A percentile compares a stretch with the other conserved stretches of the same genome.
phyloP scores from a whole-genome alignment of 176 grass and related monocot genomes.

The Zea luxurians region DNA sequence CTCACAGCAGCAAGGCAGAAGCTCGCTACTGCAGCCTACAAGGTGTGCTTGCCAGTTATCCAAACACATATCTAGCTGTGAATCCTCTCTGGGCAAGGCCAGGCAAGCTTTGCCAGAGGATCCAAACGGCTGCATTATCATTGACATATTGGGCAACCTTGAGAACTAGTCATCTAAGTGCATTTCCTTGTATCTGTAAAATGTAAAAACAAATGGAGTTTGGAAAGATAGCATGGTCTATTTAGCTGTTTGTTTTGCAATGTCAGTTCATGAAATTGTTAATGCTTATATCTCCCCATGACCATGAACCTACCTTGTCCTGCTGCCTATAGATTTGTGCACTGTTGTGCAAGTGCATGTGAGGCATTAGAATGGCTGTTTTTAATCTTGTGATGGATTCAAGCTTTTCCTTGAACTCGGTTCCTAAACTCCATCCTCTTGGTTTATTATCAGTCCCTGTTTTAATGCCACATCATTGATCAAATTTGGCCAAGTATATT shows the following conservation, averaged over 20 bases:
- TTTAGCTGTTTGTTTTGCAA: not conserved
- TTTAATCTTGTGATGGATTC: not conserved
- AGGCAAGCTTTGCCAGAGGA: too few relatives aligned
- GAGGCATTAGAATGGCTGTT: not conserved
- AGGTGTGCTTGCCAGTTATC: too few relatives aligned
- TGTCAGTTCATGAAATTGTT: slow-evolving; percentile 6
- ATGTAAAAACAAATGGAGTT: not conserved
- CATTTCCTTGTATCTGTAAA: not conserved
- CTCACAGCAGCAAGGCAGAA: too few relatives aligned
- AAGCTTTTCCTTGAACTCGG: not conserved
- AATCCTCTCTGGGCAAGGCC: too few relatives aligned
- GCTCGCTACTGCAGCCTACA: too few relatives aligned
- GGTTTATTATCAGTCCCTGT: not conserved
- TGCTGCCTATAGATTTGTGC: not conserved
- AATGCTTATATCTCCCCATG: slow-evolving; percentile 5
- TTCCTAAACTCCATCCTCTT: not conserved
- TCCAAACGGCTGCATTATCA: not conserved
- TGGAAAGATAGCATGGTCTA: not conserved
- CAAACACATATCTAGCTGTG: too few relatives aligned
- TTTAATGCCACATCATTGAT: not conserved
- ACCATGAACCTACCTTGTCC: not conserved
- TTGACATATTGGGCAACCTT: not conserved
- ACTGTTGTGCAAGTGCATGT: not conserved
- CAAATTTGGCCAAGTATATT: not conserved
- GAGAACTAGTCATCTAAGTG: not conserved